Percentiles rank a stretch among this genome's conserved stretches.
phyloP scores from a whole-genome alignment of 805 yeast species.

The Clavispora phyllophila region DNA sequence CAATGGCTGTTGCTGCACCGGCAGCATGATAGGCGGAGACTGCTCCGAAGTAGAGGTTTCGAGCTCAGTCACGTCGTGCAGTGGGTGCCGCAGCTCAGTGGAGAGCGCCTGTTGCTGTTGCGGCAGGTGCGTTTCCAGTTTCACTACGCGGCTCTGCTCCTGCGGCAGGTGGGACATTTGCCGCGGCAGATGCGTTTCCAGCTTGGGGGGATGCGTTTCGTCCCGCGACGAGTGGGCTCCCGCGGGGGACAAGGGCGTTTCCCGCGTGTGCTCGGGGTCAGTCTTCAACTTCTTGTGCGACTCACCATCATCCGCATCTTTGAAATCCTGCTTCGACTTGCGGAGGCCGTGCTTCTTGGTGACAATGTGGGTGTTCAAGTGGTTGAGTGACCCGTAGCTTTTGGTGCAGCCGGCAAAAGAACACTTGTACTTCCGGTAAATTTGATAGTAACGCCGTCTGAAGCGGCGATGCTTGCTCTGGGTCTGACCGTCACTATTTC shows the following conservation, averaged over 20 bases:
- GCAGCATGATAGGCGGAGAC: neutral
- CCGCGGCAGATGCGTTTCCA: neutral
- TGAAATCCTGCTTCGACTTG: constrained; percentile 38
- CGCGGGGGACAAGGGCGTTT: too few species aligned
- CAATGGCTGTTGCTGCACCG: neutral
- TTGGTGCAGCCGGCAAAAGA: constrained; percentile 35
- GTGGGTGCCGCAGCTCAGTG: neutral
- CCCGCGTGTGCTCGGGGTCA: too few species aligned
- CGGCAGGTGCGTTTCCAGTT: neutral
- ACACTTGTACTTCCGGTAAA: constrained; percentile 27
- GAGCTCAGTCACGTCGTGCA: neutral
- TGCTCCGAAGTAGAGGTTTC: neutral
- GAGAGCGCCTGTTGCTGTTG: neutral
- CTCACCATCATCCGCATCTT: constrained; percentile 7
- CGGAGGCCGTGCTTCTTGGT: constrained; percentile 42
- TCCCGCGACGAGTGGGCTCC: too few species aligned
- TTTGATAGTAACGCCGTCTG: constrained; percentile 16
- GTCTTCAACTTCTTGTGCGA: neutral
- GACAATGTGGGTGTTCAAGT: constrained; percentile 40
- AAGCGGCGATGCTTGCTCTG: constrained; percentile 13
- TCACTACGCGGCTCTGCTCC: too few species aligned
- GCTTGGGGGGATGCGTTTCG: neutral
- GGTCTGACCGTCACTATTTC: neutral
- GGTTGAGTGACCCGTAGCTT: constrained; percentile 40
- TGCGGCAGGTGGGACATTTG: neutral